Base-by-base conservation (phyloP, 1,284 basidiomycete genomes). In the Veloporphyrellus conicus region DNA sequence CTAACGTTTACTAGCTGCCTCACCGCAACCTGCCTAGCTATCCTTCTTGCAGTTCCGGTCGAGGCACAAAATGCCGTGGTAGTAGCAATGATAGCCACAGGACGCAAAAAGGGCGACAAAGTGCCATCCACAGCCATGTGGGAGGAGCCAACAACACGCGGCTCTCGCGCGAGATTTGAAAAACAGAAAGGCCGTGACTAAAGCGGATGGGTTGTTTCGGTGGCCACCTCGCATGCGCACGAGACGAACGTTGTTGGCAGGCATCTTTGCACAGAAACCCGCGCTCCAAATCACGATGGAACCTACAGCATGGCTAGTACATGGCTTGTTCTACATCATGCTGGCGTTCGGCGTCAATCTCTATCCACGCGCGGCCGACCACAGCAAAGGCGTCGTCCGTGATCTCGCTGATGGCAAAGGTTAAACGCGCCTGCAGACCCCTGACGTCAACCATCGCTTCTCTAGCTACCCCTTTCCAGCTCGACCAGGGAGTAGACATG, bases 381-480 rank as follows among this genome's bases (percentile, higher is more conserved):
- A 43, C 56, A 47, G 48, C 36, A 45, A 37, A 34, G 29, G 41
- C 43, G 46, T 52, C 50, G 52, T 57, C 16, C 22, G 32, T 32
- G 38, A 63, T 58, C 57, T 45, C 38, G 41, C 35, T 35, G 48
- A 64, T 50, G 45, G 46, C 19, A 43, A 49, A 63, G 54, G 41
- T 41, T 56, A 62, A 62, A 49, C 50, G 41, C 32, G 18, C 43
- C 38, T 43, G n/a, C n/a, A n/a, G n/a, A 51, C 51, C 47, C 52
- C 47, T 59, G 50, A 48, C 54, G 48, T 45, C 53, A 54, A 49
- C 25, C 43, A 56, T 54, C 35, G 55, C 63, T 45, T 12, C 19
- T 34, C 48, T 23, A 3, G 6, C 18, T 25, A 32, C 31, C 43
- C 31, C 43, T 37, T 36, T 49, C 47, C 45, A 20, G 27, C 38